phyloP scores from a whole-genome alignment of 2,329 filamentous ascomycete genomes.

The Cytospora mali region DNA sequence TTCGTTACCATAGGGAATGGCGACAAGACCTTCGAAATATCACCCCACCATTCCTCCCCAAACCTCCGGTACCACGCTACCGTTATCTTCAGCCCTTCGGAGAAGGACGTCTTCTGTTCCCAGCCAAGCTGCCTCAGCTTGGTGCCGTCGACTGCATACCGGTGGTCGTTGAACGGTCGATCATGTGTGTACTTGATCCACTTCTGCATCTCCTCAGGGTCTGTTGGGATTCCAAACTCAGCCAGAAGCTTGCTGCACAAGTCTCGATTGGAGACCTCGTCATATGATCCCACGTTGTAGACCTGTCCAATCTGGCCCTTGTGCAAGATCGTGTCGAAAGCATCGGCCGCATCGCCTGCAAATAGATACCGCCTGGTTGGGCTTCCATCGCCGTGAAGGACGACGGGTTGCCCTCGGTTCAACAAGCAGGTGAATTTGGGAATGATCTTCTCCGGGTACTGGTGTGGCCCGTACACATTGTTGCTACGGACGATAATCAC shows the following conservation, averaged over 20 bases:
- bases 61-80: conserved; percentile 71
- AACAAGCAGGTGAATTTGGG: conserved; percentile 79
- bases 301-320: conserved; percentile 72
- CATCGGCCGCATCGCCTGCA: conserved; percentile 77
- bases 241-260: conserved; percentile 67
- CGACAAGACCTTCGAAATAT: conserved; percentile 68
- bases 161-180: conserved; percentile 75
- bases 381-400: conserved; percentile 76
- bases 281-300: conserved; percentile 80
- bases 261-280: conserved; percentile 75
- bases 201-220: conserved; percentile 56
- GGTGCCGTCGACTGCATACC: conserved; percentile 71
- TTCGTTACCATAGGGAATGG: conserved; percentile 66
- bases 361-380: conserved; percentile 77
- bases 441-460: conserved; percentile 85
- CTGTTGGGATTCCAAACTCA: conserved; percentile 60
- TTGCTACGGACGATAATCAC: conserved; percentile 80
- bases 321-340: conserved; percentile 83
- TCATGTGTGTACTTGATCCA: conserved; percentile 78
- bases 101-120: conserved; percentile 67
- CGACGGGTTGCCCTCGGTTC: conserved; percentile 65
- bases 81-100: conserved; percentile 63
- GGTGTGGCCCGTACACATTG: conserved; percentile 84
- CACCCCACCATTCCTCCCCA: conserved; percentile 71
- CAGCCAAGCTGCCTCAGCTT: conserved; percentile 70